Percentiles rank a stretch among this genome's conserved stretches.
Evolutionary conservation across 805 yeast species (phyloP).

Genomic region (Saccharomycopsis sp.): DNA sequence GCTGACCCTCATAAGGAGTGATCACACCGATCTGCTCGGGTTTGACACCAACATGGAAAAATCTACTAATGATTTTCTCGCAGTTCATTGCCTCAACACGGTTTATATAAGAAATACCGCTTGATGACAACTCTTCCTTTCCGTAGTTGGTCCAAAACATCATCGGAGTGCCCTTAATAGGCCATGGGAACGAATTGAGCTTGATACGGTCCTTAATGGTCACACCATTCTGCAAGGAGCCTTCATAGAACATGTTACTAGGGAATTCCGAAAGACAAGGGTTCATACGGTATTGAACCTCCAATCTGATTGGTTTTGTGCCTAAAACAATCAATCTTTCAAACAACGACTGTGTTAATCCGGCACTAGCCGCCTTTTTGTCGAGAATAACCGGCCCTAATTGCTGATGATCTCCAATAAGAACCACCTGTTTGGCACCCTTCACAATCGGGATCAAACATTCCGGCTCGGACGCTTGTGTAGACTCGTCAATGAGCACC

Average conservation of each 20-base stretch:
- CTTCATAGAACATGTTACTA: conserved; percentile 88
- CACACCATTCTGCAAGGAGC: conserved; percentile 86
- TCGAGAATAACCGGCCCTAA: conserved; percentile 87
- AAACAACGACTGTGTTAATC: conserved; percentile 78
- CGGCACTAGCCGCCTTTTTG: conserved; percentile 77
- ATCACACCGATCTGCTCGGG: conserved; percentile 86
- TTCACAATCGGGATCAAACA: conserved; percentile 81
- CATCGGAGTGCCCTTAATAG: conserved; percentile 78
- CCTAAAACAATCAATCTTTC: conserved; percentile 81
- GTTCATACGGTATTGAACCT: conserved; percentile 94
- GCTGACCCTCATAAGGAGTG: conserved; percentile 93
- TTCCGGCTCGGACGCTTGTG: conserved; percentile 93
- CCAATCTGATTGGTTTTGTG: conserved; percentile 76
- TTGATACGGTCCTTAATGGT: conserved; percentile 62
- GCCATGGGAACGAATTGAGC: conserved; percentile 81
- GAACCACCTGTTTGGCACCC: conserved; percentile 82
- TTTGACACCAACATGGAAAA: conserved; percentile 69
- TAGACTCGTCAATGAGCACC: conserved; percentile 85
- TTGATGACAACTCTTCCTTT: conserved; percentile 76
- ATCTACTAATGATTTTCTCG: conserved; percentile 65
- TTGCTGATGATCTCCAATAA: conserved; percentile 96
- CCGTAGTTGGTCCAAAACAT: conserved; percentile 93
- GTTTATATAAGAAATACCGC: conserved; percentile 78
- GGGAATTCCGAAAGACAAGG: conserved; percentile 84
- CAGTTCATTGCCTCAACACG: conserved; percentile 87